A percentile compares a stretch with the other conserved stretches of the same genome.
Conservation (phyloP, 257 asterid species). For the Solanum etuberosum region DNA sequence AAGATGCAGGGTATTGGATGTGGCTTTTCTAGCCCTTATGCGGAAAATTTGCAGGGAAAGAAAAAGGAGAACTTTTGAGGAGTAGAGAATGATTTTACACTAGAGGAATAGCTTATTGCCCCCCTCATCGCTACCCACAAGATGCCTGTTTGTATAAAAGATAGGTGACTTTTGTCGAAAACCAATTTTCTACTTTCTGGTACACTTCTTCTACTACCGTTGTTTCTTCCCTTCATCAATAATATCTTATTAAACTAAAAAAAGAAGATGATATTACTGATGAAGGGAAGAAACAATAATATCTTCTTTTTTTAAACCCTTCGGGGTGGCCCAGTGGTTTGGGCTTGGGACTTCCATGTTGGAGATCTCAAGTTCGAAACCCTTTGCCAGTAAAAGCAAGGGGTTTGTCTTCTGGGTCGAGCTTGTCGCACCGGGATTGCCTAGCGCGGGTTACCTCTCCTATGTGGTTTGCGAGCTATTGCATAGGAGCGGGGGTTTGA, state of each 20-base stretch:
- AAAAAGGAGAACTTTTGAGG: background rate
- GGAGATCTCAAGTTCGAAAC: background rate
- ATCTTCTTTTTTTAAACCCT: too few species aligned
- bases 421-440: background rate
- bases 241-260: background rate
- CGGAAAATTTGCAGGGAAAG: background rate
- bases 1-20: background rate
- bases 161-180: background rate
- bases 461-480: background rate
- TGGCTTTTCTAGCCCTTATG: background rate
- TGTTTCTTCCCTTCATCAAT: background rate
- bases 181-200: background rate
- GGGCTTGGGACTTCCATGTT: background rate
- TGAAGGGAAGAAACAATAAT: background rate
- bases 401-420: background rate
- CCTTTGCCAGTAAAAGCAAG: background rate
- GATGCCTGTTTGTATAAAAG: too few species aligned
- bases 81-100: background rate
- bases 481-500: background rate
- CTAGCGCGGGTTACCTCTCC: background rate
- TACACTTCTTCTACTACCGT: background rate
- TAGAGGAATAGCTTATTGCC: background rate
- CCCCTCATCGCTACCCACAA: background rate
- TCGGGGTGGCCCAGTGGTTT: too few species aligned
- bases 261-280: background rate